These are phyloP conservation scores for Nannochloris sp. DNA, from an alignment of 139 green algal genomes.

Conservation along the genomic window DNA sequence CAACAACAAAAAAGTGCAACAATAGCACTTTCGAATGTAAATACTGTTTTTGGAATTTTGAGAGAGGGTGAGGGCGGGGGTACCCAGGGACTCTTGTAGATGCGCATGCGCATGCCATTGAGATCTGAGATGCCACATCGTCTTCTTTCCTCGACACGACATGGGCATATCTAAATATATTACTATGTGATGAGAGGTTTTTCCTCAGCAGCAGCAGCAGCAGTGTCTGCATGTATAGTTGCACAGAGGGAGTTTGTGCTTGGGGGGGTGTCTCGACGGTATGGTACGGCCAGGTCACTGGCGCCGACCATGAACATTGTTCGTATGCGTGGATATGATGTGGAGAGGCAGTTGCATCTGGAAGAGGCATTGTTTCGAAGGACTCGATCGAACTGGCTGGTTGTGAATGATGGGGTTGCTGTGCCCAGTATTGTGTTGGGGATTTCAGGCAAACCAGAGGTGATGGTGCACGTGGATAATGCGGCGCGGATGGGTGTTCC, in stretches of 20 bases:
- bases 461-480: constrained; percentile 57
- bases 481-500: constrained; percentile 38
- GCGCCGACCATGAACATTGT: constrained; percentile 26
- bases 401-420: constrained; percentile 75
- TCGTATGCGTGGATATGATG: constrained; percentile 39
- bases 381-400: constrained; percentile 65
- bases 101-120: neutral
- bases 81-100: neutral
- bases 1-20: neutral
- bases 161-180: too few species aligned
- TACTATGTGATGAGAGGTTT: too few species aligned
- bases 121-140: too few species aligned
- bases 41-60: constrained; percentile 7
- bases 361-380: constrained; percentile 77
- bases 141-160: too few species aligned
- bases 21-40: neutral
- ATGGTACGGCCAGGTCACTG: neutral
- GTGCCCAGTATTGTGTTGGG: constrained; percentile 72
- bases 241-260: too few species aligned
- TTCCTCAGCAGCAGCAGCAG: too few species aligned
- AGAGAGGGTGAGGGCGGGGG: neutral
- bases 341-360: constrained; percentile 67
- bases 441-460: constrained; percentile 80
- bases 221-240: too few species aligned
- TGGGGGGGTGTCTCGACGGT: neutral